Percentiles rank a stretch among this genome's conserved stretches.
Conservation (phyloP, 2,329 filamentous ascomycete genomes). For the Alternaria gansuensis region DNA sequence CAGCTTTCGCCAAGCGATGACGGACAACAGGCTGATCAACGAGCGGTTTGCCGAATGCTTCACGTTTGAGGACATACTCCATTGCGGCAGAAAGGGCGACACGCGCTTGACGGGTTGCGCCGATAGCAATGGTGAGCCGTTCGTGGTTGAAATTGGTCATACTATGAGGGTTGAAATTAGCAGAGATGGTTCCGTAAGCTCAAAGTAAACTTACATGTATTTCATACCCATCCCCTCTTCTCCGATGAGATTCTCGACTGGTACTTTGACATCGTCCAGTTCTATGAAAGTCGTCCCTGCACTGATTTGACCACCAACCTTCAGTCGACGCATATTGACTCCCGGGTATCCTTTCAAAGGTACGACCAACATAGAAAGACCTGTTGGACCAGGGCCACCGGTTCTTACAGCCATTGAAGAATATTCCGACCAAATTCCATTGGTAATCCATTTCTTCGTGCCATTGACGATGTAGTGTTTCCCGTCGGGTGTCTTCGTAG, state of each 20-base stretch:
- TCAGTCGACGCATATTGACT: conserved; percentile 72
- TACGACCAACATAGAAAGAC: conserved; percentile 73
- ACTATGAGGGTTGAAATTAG: conserved; percentile 13
- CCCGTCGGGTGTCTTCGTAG: conserved; percentile 68
- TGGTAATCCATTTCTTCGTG: conserved; percentile 74
- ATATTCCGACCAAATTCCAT: conserved; percentile 73
- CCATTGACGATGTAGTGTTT: conserved; percentile 76
- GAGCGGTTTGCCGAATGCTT: conserved; percentile 73
- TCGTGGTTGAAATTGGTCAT: conserved; percentile 87
- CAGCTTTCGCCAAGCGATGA: conserved; percentile 75
- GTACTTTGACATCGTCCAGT: conserved; percentile 77
- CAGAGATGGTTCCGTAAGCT: neutral
- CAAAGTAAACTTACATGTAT: conserved; percentile 59
- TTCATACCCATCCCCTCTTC: conserved; percentile 75
- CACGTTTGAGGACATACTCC: conserved; percentile 70
- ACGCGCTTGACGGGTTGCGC: conserved; percentile 68
- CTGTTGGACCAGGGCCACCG: conserved; percentile 68
- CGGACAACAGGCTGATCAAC: conserved; percentile 79
- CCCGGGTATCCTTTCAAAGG: conserved; percentile 73
- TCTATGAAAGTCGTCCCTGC: conserved; percentile 79
- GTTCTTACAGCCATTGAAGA: conserved; percentile 77
- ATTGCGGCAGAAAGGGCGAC: conserved; percentile 69
- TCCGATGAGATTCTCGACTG: conserved; percentile 74
- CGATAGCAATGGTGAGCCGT: conserved; percentile 71
- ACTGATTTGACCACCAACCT: conserved; percentile 70